Percentiles rank a stretch among this genome's conserved stretches.
These are phyloP conservation scores for Berkeleyomyces rouxiae DNA, from an alignment of 2,329 filamentous ascomycete species.

Conservation along the genomic window DNA sequence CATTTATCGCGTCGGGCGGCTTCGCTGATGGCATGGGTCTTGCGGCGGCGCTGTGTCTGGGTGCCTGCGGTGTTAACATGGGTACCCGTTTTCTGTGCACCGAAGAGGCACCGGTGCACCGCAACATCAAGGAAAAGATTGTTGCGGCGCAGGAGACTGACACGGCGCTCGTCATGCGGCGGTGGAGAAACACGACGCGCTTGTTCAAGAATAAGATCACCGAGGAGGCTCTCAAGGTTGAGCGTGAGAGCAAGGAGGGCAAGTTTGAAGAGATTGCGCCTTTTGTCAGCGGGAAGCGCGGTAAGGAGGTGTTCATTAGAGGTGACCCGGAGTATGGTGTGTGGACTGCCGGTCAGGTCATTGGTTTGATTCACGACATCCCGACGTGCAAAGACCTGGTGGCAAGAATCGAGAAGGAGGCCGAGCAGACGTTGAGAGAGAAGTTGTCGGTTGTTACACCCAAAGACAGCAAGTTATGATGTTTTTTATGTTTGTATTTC, in stretches of 20 bases:
- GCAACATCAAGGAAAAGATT: constrained; percentile 87
- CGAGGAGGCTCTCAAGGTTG: constrained; percentile 62
- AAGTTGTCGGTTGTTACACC: constrained; percentile 38
- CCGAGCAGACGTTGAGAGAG: constrained; percentile 46
- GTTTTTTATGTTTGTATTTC: not conserved
- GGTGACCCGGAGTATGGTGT: constrained; percentile 85
- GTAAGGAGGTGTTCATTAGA: constrained; percentile 78
- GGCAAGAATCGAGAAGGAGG: constrained; percentile 60
- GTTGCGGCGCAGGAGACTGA: constrained; percentile 79
- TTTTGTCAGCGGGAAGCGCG: constrained; percentile 77
- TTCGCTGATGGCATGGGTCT: constrained; percentile 91
- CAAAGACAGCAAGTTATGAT: constrained; percentile 39
- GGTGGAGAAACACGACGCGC: constrained; percentile 85
- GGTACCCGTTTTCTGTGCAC: constrained; percentile 97
- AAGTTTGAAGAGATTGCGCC: constrained; percentile 82
- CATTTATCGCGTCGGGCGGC: constrained; percentile 90
- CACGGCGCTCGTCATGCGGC: constrained; percentile 69
- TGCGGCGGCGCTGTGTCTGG: constrained; percentile 75
- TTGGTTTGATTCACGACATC: constrained; percentile 72
- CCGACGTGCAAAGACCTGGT: constrained; percentile 56
- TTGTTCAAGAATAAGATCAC: constrained; percentile 86
- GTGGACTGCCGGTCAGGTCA: constrained; percentile 95
- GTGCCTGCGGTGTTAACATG: constrained; percentile 95
- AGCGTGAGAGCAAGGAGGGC: constrained; percentile 64
- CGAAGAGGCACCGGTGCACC: constrained; percentile 77